Evolutionary conservation across 768 basidiomycete genomes (phyloP).

Genomic region (Agaricus subrufescens): DNA sequence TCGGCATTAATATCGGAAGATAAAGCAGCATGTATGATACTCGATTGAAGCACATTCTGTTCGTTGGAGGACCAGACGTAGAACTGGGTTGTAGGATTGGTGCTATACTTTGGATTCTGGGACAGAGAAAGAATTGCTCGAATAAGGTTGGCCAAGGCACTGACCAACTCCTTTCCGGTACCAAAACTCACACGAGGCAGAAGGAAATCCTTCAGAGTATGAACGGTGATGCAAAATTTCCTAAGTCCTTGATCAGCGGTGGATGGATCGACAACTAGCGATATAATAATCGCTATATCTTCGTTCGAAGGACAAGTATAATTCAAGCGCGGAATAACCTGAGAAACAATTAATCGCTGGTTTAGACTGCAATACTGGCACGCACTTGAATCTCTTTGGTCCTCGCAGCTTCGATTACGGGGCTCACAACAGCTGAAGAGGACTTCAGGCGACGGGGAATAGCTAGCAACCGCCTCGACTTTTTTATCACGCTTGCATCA

Average conservation of each 20-base stretch:
- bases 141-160: slow-evolving; percentile 30
- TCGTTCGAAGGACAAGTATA: slow-evolving; percentile 40
- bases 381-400: slow-evolving; percentile 29
- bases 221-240: slow-evolving; percentile 31
- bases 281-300: slow-evolving; percentile 41
- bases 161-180: slow-evolving; percentile 23
- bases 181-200: slow-evolving; percentile 22
- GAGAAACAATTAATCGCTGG: slow-evolving; percentile 1
- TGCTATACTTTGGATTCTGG: slow-evolving; percentile 11
- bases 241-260: slow-evolving; percentile 25
- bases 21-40: slow-evolving; percentile 38
- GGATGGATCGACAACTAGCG: slow-evolving; percentile 37
- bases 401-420: slow-evolving; percentile 35
- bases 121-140: slow-evolving; percentile 24
- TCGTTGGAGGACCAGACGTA: slow-evolving; percentile 43
- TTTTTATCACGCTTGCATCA: slow-evolving; percentile 34
- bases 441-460: slow-evolving; percentile 9
- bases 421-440: slow-evolving; percentile 21
- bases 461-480: slow-evolving; percentile 32
- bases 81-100: slow-evolving; percentile 33
- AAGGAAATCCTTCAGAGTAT: slow-evolving; percentile 20
- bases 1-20: slow-evolving; percentile 21
- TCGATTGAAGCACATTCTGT: slow-evolving; percentile 32
- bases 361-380: background rate
- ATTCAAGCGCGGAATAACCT: slow-evolving; percentile 40